Conservation (phyloP, 768 basidiomycete species). For the Amanita exitialis region DNA sequence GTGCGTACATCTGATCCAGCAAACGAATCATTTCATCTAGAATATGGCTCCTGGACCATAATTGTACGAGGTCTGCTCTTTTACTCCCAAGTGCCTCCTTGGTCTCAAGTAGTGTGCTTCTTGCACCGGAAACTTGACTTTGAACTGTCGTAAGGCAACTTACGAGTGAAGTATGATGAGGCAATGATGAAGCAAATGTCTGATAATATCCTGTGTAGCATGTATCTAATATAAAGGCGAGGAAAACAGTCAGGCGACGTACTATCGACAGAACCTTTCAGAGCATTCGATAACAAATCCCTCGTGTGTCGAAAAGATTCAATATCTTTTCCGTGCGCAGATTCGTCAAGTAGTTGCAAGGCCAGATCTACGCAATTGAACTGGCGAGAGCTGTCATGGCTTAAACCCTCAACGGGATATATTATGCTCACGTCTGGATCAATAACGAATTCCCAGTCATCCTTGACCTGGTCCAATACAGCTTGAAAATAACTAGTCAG, state of each 20-base stretch:
- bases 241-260: conserved; percentile 21
- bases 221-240: neutral
- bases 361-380: conserved; percentile 95
- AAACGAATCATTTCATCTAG: conserved; percentile 92
- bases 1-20: conserved; percentile 84
- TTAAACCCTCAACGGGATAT: neutral
- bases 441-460: conserved; percentile 85
- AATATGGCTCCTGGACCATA: conserved; percentile 85
- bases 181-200: conserved; percentile 88
- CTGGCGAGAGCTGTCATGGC: conserved; percentile 24
- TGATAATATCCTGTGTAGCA: conserved; percentile 71
- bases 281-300: conserved; percentile 62
- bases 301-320: conserved; percentile 72
- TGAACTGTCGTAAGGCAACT: conserved; percentile 67
- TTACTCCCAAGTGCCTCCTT: conserved; percentile 75
- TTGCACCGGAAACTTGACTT: conserved; percentile 60
- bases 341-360: conserved; percentile 75
- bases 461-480: conserved; percentile 75
- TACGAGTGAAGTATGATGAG: conserved; percentile 77
- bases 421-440: conserved; percentile 57
- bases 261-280: conserved; percentile 88
- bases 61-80: conserved; percentile 80
- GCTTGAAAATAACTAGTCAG: conserved; percentile 31
- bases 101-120: conserved; percentile 61
- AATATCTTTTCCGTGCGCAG: conserved; percentile 63